Base-by-base conservation (phyloP, 257 asterid species). In the Nemophila menziesii region DNA sequence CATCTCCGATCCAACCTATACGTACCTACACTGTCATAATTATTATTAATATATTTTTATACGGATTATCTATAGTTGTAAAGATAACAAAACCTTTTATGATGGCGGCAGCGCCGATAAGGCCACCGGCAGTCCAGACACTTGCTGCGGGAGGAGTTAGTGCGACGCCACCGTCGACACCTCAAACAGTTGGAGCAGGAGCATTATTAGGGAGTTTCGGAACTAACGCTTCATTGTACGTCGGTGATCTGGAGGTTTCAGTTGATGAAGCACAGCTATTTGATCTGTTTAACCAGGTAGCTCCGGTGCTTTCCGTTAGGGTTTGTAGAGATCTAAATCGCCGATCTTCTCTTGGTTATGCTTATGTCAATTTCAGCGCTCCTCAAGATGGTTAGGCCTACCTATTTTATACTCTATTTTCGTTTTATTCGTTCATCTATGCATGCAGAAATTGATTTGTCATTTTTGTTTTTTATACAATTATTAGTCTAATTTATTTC, bases 221-320 rank as follows among this genome's bases (percentile, higher is more conserved):
- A 20, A 66, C 66, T 10, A 74, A 67, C 48, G 37, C 70, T 20
- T 69, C 92, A 11, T 58, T 83, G 39, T 79, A 84, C 44, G 95
- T 84, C 0, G 95, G 95, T 26, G 93, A 84, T 77, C 79, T 84
- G 58, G 93, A 80, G 22, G 27, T 65, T 0, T 20, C 68, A 4
- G 93, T 80, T 45, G 82, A 77, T 13, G 95, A 84, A 53, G 67
- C 51, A 49, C 71, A 66, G 46, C 55, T 84, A 55, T 77, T 50
- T 51, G 93, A 84, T 36, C 59, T 80, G 62, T 84, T 84, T 54
- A 70, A 52, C 26, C 90, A 70, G 51, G 90, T 80, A 36, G 86
- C 79, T 27, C 76, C 66, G 22, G 94, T 82, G 36, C 63, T 56
- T 3, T 82, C 94, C 5, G 68, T 79, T 40, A 71, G 76, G 82